Conservation (phyloP, 2,329 filamentous ascomycete species). For the Hortaea sp. region DNA sequence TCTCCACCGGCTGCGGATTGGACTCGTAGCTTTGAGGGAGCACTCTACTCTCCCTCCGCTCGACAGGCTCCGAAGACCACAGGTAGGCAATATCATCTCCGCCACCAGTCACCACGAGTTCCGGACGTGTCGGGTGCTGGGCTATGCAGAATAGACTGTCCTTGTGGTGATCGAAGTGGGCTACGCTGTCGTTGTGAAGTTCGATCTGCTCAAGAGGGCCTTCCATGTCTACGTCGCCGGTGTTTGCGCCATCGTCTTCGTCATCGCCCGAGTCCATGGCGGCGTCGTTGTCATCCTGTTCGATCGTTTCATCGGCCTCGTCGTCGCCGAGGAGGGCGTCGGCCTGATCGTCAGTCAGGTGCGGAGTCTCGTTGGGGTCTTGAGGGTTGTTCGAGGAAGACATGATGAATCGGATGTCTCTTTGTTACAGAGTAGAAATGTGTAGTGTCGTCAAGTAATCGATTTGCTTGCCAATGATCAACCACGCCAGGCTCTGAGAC, state of each 20-base stretch:
- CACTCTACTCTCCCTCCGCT: conserved; percentile 46
- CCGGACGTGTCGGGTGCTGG: conserved; percentile 70
- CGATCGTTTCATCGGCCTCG: conserved; percentile 65
- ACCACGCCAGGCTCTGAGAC: not conserved
- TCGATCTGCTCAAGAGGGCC: conserved; percentile 53
- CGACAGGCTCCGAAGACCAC: conserved; percentile 60
- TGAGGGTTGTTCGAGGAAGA: conserved; percentile 1
- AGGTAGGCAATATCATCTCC: conserved; percentile 80
- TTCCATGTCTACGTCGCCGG: conserved; percentile 29
- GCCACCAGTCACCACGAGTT: conserved; percentile 79
- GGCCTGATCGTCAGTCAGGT: conserved; percentile 35
- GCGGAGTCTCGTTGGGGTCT: conserved; percentile 10
- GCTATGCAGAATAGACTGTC: conserved; percentile 94
- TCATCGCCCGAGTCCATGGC: conserved; percentile 74
- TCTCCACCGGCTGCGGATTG: conserved; percentile 48
- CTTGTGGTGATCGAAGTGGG: conserved; percentile 82
- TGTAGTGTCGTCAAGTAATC: not conserved
- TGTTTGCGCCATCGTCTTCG: conserved; percentile 37
- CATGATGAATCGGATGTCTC: conserved; percentile 4
- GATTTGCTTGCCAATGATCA: not conserved
- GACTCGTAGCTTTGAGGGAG: conserved; percentile 68
- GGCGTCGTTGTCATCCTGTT: conserved; percentile 55
- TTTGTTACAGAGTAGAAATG: not conserved
- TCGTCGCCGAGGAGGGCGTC: conserved; percentile 65
- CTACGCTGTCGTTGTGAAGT: conserved; percentile 83